These are phyloP conservation scores for Oemleria cerasiformis DNA, from an alignment of 306 rosid genomes.

Conservation along the genomic window DNA sequence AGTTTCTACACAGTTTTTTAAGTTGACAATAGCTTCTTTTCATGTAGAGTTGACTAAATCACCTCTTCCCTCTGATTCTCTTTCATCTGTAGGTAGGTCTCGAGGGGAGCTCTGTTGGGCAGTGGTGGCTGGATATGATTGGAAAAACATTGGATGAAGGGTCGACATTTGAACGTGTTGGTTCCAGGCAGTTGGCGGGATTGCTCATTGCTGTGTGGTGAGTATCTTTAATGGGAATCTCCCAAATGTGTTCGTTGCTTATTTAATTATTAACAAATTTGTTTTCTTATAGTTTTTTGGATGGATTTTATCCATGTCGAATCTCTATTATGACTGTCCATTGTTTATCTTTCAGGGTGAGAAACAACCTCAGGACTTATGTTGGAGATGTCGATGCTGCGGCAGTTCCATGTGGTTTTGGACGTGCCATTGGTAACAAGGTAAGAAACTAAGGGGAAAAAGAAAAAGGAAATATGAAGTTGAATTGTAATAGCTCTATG, in stretches of 20 bases:
- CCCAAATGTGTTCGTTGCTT: constrained; percentile 4
- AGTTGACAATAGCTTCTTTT: no score
- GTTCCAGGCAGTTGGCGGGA: constrained; percentile 99
- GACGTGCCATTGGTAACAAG: constrained; percentile 98
- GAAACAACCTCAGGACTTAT: constrained; percentile 52
- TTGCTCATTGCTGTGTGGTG: constrained; percentile 92
- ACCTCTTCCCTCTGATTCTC: constrained; percentile 18
- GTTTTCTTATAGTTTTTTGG: not conserved
- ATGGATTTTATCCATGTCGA: constrained; percentile 17
- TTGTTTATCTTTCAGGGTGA: constrained; percentile 62
- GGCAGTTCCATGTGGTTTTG: constrained; percentile 99
- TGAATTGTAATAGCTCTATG: not conserved
- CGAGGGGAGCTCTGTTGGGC: constrained; percentile 97
- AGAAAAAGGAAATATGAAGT: not conserved
- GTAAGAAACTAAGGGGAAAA: constrained; percentile 28
- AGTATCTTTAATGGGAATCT: constrained; percentile 33
- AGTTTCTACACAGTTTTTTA: no score
- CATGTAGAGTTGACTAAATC: not conserved
- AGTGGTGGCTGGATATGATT: constrained; percentile 98
- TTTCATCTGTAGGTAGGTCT: constrained; percentile 75
- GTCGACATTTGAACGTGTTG: constrained; percentile 83
- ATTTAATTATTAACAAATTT: constrained; percentile 16
- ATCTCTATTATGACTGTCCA: constrained; percentile 29
- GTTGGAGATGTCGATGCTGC: constrained; percentile 98
- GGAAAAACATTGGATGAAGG: constrained; percentile 89